phyloP scores from a whole-genome alignment of 2,329 filamentous ascomycete genomes.

The Aschersonia sp. region DNA sequence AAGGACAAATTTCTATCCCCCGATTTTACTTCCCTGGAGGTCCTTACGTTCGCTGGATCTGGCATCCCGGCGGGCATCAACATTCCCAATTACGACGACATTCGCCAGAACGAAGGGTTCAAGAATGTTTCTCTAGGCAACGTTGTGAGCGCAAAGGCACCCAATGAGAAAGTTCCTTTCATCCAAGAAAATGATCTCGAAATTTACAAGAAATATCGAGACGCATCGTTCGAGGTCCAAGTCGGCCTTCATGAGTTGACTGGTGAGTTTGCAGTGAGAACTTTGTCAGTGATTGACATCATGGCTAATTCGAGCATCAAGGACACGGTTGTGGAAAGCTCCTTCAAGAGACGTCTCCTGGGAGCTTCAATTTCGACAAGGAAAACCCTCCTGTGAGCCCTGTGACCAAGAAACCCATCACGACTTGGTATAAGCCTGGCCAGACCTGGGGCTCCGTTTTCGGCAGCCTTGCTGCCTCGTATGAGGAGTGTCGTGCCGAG shows the following conservation, averaged over 20 bases:
- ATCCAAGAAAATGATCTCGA: constrained; percentile 65
- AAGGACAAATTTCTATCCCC: constrained; percentile 93
- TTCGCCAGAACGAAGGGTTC: constrained; percentile 72
- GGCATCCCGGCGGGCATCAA: constrained; percentile 57
- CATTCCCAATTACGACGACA: constrained; percentile 60
- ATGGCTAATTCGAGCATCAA: constrained; percentile 1
- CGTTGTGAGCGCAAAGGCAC: constrained; percentile 78
- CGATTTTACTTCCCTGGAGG: constrained; percentile 90
- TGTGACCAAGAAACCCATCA: constrained; percentile 57
- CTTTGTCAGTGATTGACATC: too few relatives aligned
- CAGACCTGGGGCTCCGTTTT: constrained; percentile 94
- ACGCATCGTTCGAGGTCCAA: constrained; percentile 85
- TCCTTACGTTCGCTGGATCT: constrained; percentile 58
- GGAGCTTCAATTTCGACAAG: constrained; percentile 77
- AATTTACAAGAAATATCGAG: constrained; percentile 69
- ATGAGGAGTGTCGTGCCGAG: constrained; percentile 91
- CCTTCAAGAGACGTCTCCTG: constrained; percentile 72
- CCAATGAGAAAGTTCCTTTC: constrained; percentile 85
- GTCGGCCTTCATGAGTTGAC: constrained; percentile 85
- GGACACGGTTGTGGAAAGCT: constrained; percentile 91
- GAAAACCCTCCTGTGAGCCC: constrained; percentile 71
- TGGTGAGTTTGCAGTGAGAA: constrained; percentile 15
- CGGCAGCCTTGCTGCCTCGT: constrained; percentile 71
- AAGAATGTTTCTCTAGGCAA: constrained; percentile 93
- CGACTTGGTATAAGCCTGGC: constrained; percentile 84